Evolutionary conservation across 441 rosid species (phyloP).

Genomic region (Kokia cookei): DNA sequence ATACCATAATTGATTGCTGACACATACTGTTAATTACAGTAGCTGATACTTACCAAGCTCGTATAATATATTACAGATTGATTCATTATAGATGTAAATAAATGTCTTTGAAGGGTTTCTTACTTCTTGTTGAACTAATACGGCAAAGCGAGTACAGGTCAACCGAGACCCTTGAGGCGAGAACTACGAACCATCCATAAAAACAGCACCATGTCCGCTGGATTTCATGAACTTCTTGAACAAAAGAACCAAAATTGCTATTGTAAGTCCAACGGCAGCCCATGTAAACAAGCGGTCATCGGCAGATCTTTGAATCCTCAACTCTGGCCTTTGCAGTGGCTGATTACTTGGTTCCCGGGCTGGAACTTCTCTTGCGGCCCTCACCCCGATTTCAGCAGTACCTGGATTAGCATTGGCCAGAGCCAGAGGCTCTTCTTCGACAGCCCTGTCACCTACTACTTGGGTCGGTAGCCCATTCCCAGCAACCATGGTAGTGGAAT

Average conservation of each 20-base stretch:
- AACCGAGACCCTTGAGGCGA: background rate
- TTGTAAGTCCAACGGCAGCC: conserved; percentile 84
- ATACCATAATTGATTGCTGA: background rate
- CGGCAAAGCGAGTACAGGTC: background rate
- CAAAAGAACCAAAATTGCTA: conserved; percentile 81
- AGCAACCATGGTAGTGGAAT: conserved; percentile 11
- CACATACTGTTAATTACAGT: conserved; percentile 22
- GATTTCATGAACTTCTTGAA: conserved; percentile 83
- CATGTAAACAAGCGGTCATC: conserved; percentile 76
- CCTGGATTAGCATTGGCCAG: conserved; percentile 26
- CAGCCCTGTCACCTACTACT: conserved; percentile 27
- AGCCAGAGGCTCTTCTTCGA: conserved; percentile 41
- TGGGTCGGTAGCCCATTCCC: conserved; percentile 21
- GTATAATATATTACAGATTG: conserved; percentile 12
- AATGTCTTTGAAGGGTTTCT: background rate
- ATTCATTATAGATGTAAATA: background rate
- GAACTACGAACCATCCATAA: conserved; percentile 72
- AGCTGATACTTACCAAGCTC: background rate
- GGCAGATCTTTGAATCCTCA: conserved; percentile 47
- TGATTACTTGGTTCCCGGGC: conserved; percentile 19
- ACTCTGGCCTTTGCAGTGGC: conserved; percentile 23
- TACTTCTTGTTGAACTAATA: background rate
- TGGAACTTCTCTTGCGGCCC: conserved; percentile 26
- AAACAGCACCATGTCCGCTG: conserved; percentile 64
- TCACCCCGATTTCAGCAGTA: conserved; percentile 19